phyloP scores from a whole-genome alignment of 306 rosid genomes.

The Pterocarpus macrocarpus region DNA sequence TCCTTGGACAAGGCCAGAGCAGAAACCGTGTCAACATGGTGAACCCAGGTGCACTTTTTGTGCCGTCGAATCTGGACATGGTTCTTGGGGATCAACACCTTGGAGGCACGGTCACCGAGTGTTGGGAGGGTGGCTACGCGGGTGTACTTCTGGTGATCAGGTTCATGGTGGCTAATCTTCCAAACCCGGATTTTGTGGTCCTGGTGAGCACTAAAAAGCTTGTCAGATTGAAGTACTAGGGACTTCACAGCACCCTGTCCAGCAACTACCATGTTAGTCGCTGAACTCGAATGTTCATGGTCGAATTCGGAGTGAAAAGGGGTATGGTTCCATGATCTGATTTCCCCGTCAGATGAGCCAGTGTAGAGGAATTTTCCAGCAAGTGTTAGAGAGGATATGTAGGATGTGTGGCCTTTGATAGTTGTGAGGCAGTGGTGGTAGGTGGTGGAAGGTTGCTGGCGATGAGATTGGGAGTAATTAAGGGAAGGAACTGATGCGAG shows the following conservation, averaged over 20 bases:
- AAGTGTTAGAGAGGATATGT: constrained; percentile 71
- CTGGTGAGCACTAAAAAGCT: constrained; percentile 88
- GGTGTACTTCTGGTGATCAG: constrained; percentile 54
- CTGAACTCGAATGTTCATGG: background rate
- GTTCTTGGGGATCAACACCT: constrained; percentile 68
- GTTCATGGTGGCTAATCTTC: constrained; percentile 51
- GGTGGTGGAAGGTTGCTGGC: constrained; percentile 21
- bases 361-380: constrained; percentile 74
- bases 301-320: constrained; percentile 30
- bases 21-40: constrained; percentile 89
- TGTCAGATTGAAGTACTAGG: constrained; percentile 64
- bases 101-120: constrained; percentile 76
- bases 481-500: constrained; percentile 66
- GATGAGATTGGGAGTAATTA: constrained; percentile 31
- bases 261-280: constrained; percentile 51
- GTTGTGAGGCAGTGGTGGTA: constrained; percentile 67
- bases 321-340: constrained; percentile 64
- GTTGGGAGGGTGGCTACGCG: constrained; percentile 86
- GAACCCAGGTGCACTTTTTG: constrained; percentile 89
- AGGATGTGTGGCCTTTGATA: constrained; percentile 64
- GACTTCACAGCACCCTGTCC: constrained; percentile 94
- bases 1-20: constrained; percentile 78
- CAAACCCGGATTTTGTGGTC: constrained; percentile 92
- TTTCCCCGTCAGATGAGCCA: constrained; percentile 85
- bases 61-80: constrained; percentile 84